These are phyloP conservation scores for Pezicula neosporulosa DNA, from an alignment of 2,329 filamentous ascomycete genomes.

Conservation along the genomic window DNA sequence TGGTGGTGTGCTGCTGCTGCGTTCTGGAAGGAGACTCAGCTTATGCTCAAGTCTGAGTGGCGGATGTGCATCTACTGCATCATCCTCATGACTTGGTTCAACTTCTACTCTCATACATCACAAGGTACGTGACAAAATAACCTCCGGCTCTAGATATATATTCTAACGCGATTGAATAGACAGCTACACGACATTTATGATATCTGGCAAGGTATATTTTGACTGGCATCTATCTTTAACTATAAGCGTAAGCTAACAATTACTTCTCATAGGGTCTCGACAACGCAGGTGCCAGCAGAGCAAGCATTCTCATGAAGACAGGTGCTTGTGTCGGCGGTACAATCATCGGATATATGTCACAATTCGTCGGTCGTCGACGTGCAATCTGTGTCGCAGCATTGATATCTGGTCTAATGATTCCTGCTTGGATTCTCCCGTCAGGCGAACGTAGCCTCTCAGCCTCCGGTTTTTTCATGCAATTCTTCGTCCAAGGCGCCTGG, in stretches of 20 bases:
- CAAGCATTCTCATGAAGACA: conserved; percentile 66
- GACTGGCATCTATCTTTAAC: no score
- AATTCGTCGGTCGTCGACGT: conserved; percentile 65
- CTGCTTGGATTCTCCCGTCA: conserved; percentile 71
- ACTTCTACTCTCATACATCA: conserved; percentile 73
- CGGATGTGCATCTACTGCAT: conserved; percentile 74
- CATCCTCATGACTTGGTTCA: conserved; percentile 68
- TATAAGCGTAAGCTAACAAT: no score
- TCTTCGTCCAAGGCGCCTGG: conserved; percentile 74
- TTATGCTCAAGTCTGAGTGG: conserved; percentile 70
- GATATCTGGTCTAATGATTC: conserved; percentile 68
- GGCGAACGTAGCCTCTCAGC: conserved; percentile 62
- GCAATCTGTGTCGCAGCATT: conserved; percentile 59
- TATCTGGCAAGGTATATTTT: conserved; percentile 59
- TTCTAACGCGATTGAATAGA: conserved; percentile 61
- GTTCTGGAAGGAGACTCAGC: conserved; percentile 68
- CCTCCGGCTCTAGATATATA: background rate
- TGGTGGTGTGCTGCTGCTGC: conserved; percentile 38
- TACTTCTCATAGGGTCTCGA: conserved; percentile 31
- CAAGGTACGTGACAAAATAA: conserved; percentile 56
- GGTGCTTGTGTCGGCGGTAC: conserved; percentile 54
- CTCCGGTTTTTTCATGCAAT: conserved; percentile 78
- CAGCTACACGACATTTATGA: conserved; percentile 65
- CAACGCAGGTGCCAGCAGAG: conserved; percentile 63
- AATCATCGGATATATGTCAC: conserved; percentile 60